These are phyloP conservation scores for Elsinoe batatas DNA, from an alignment of 2,329 filamentous ascomycete species.

Conservation along the genomic window DNA sequence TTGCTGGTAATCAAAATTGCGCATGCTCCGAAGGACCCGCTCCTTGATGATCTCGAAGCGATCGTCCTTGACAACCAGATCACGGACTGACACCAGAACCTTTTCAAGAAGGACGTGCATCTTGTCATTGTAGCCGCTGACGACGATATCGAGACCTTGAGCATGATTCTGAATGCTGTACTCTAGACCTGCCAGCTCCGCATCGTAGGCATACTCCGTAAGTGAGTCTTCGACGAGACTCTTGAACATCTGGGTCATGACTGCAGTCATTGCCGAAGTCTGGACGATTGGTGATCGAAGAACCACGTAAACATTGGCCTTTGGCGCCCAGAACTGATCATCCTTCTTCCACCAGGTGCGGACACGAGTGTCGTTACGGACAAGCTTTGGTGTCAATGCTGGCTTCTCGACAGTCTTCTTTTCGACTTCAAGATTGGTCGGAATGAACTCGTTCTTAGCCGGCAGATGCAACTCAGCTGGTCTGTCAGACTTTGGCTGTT, in stretches of 20 bases:
- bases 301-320: conserved; percentile 75
- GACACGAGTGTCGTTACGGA: conserved; percentile 71
- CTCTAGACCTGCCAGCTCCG: conserved; percentile 78
- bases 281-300: conserved; percentile 71
- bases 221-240: conserved; percentile 81
- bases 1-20: conserved; percentile 80
- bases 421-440: conserved; percentile 83
- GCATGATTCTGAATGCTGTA: conserved; percentile 68
- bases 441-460: conserved; percentile 91
- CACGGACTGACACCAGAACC: conserved; percentile 71
- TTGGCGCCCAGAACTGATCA: conserved; percentile 96
- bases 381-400: conserved; percentile 62
- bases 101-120: conserved; percentile 83
- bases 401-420: conserved; percentile 81
- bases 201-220: conserved; percentile 91
- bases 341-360: conserved; percentile 98
- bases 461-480: conserved; percentile 71
- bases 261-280: conserved; percentile 64
- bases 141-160: conserved; percentile 64
- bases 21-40: conserved; percentile 61
- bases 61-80: conserved; percentile 74
- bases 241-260: conserved; percentile 71
- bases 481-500: conserved; percentile 45
- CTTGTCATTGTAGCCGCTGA: conserved; percentile 95
- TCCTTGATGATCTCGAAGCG: conserved; percentile 90